Evolutionary conservation across 1,139 yeast species (phyloP), one percentile per base, ranked within the genome.

Genomic region (Candida gigantensis): DNA sequence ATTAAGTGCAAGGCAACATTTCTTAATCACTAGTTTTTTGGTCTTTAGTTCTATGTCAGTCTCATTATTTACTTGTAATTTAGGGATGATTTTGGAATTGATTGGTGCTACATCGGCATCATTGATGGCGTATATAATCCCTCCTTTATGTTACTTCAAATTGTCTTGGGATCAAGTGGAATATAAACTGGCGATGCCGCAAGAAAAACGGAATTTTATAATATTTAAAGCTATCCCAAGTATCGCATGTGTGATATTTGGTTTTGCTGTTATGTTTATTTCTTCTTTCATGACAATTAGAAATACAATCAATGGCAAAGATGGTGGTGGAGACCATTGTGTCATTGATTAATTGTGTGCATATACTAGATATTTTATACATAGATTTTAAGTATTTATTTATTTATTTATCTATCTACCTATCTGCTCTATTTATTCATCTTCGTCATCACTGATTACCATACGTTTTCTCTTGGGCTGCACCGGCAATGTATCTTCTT

Each of bases 101-200:
- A 89, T 88, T 21, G 97, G 97, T 1, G 92, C 96, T 0, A 84
- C 96, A 0, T 84, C 96, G 0, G 97, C 97, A 0, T 86, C 95
- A 10, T 68, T 87, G 24, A 83, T 90, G 85, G 97, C 97, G 0
- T 90, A 87, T 52, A 87, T 90, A 14, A 66, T 90, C 9, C 97
- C 97, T 1, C 96, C 97, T 5, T 58, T 83, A 58, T 89, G 96
- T 52, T 85, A 75, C 52, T 60, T 87, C 42, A 79, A 82, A 45
- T 70, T 89, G 46, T 74, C 87, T 0, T 71, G 75, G 49, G 72
- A 72, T 36, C 58, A 65, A 12, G 54, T 62, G 13, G 79, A 78
- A 44, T 56, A 69, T 20, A 47, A 53, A 28, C 46, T 52, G 30
- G 67, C 77, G 28, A 71, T 69, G 18, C 18, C 46, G 0, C 30